Evolutionary conservation across 1,139 yeast species (phyloP), one percentile per base, ranked within the genome.

Genomic region (Pichia sp.): DNA sequence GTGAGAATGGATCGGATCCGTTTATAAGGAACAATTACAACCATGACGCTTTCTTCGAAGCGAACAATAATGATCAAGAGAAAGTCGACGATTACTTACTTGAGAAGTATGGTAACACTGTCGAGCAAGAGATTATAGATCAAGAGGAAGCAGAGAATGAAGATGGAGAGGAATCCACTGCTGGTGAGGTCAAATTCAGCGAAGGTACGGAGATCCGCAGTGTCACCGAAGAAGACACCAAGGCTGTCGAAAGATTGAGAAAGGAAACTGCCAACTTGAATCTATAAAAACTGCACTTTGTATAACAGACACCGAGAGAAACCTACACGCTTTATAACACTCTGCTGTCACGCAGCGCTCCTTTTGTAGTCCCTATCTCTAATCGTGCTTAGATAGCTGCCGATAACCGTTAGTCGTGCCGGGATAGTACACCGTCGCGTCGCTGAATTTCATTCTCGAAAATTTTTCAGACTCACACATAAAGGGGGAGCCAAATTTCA

Each of bases 41-140:
- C 21, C 93, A 86, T 52, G 97, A 91, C 58, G 71, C 86, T 3
- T 79, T 91, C 46, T 87, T 66, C 55, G 96, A 88, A 56, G 96
- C 97, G 2, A 96, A 87, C 55, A 74, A 72, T 46, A 80, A 76
- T 49, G 75, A 71, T 30, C 68, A 74, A 47, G 73, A 68, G 38
- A 81, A 76, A 22, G 74, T 79, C 11, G 88, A 79, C 50, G 72
- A 74, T 37, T 87, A 81, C 67, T 74, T 84, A 53, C 66, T 88
- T 53, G 70, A 73, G 58, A 77, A 76, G 51, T 86, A 66, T 51
- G 80, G 83, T 31, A 74, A 83, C 25, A 93, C 81, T 48, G 82
- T 83, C 19, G 70, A 64, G 34, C 67, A 67, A 40, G 69, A 64
- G 15, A 77, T 82, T 27, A 91, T 80, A 48, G 25, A 11, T 8